Conservation (phyloP, 257 asterid genomes). For the Gynochthodes officinalis region DNA sequence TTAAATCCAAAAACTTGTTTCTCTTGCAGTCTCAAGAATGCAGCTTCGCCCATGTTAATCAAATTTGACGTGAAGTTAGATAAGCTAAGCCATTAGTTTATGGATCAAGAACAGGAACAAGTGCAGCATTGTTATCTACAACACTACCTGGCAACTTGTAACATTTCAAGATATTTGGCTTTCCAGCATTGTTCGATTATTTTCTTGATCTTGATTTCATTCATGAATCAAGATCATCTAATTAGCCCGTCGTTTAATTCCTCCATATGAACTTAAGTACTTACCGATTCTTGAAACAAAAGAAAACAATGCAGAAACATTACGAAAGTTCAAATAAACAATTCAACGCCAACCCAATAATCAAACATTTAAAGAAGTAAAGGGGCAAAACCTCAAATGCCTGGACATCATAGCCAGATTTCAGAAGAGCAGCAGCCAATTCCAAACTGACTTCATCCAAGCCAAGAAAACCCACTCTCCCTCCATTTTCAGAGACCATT, state of each 20-base stretch:
- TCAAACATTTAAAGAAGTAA: neutral
- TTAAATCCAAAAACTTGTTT: neutral
- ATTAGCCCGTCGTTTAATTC: neutral
- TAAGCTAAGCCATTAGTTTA: neutral
- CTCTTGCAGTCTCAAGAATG: neutral
- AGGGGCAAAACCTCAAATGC: constrained; percentile 61
- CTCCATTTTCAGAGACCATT: constrained; percentile 44
- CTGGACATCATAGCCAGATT: constrained; percentile 58
- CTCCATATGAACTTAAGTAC: neutral
- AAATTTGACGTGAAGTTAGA: neutral
- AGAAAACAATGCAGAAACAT: neutral
- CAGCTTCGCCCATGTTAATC: neutral
- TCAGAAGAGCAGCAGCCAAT: constrained; percentile 66
- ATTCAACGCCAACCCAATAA: neutral
- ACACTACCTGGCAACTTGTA: neutral
- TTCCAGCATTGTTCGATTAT: neutral
- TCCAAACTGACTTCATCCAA: constrained; percentile 72
- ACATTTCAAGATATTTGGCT: neutral
- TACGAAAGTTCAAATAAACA: neutral
- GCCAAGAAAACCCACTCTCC: constrained; percentile 71
- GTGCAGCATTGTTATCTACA: neutral
- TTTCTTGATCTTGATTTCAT: neutral
- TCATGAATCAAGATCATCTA: neutral
- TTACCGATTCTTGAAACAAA: neutral
- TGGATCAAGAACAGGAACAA: neutral